Conservation (phyloP, 1,139 yeast genomes). For the Yamadazyma triangularis region DNA sequence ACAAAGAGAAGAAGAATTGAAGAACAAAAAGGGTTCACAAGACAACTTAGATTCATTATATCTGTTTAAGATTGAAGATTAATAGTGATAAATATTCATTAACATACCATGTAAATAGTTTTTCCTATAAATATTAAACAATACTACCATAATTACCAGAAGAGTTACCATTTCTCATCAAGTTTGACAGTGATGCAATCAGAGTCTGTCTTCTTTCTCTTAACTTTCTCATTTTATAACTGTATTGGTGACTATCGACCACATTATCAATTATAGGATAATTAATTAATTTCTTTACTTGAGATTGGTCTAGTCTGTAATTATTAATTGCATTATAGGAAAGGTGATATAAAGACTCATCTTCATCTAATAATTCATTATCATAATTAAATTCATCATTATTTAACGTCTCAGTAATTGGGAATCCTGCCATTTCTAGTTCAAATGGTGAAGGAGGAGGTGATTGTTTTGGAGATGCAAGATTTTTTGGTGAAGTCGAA, state of each 20-base stretch:
- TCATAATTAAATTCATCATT: slow-evolving; percentile 27
- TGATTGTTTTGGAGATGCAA: slow-evolving; percentile 24
- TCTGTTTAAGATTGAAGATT: slow-evolving; percentile 39
- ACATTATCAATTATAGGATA: slow-evolving; percentile 46
- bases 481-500: slow-evolving; percentile 22
- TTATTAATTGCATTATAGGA: slow-evolving; percentile 36
- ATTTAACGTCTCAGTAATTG: slow-evolving; percentile 27
- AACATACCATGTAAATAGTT: slow-evolving; percentile 2
- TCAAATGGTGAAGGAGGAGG: slow-evolving; percentile 15
- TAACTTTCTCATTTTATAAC: slow-evolving; percentile 39
- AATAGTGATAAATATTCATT: background rate
- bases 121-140: background rate
- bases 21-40: slow-evolving; percentile 15
- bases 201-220: slow-evolving; percentile 17
- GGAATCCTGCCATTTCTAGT: slow-evolving; percentile 7
- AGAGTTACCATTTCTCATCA: slow-evolving; percentile 8
- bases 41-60: slow-evolving; percentile 41
- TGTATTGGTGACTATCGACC: slow-evolving; percentile 39
- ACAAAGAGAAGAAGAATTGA: slow-evolving; percentile 6
- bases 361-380: slow-evolving; percentile 36
- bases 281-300: slow-evolving; percentile 32
- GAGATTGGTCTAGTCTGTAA: slow-evolving; percentile 35
- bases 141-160: slow-evolving; percentile 4
- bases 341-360: slow-evolving; percentile 30
- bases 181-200: slow-evolving; percentile 6